Conservation (phyloP, 1,284 basidiomycete species). For the Apiotrichum mycotoxinovorans region DNA sequence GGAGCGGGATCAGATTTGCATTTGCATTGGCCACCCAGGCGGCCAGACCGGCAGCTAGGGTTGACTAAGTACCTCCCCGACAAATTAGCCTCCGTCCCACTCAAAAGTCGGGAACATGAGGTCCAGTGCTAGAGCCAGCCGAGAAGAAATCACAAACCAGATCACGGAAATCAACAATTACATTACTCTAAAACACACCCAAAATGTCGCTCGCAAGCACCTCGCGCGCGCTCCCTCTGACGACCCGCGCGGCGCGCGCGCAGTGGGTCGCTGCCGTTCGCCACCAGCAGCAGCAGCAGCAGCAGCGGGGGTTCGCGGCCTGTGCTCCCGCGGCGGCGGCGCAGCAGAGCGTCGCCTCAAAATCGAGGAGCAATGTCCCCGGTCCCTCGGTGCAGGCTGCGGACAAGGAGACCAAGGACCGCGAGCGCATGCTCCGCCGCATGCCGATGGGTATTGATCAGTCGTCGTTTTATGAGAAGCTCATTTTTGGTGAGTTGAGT, state of each 20-base stretch:
- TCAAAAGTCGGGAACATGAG: neutral
- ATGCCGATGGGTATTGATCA: slow-evolving; percentile 10
- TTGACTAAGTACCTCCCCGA: no score
- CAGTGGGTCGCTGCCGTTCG: neutral
- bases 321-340: neutral
- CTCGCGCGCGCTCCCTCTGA: slow-evolving; percentile 2
- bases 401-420: slow-evolving; percentile 10
- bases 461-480: neutral
- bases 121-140: no score
- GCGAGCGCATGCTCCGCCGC: slow-evolving; percentile 8
- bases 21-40: neutral
- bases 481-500: slow-evolving; percentile 12
- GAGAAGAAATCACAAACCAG: no score
- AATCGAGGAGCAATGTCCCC: no score
- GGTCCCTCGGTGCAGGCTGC: slow-evolving; percentile 12
- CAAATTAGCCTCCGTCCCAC: neutral
- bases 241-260: no score
- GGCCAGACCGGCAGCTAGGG: no score
- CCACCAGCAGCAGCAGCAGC: no score
- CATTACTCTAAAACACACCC: neutral
- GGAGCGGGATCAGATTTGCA: neutral
- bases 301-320: neutral
- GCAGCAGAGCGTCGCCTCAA: neutral
- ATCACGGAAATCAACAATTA: neutral
- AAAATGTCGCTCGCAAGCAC: slow-evolving; percentile 17